Base-by-base conservation (phyloP, 352 stramenopile genomes). In the Pythium monospermum region DNA sequence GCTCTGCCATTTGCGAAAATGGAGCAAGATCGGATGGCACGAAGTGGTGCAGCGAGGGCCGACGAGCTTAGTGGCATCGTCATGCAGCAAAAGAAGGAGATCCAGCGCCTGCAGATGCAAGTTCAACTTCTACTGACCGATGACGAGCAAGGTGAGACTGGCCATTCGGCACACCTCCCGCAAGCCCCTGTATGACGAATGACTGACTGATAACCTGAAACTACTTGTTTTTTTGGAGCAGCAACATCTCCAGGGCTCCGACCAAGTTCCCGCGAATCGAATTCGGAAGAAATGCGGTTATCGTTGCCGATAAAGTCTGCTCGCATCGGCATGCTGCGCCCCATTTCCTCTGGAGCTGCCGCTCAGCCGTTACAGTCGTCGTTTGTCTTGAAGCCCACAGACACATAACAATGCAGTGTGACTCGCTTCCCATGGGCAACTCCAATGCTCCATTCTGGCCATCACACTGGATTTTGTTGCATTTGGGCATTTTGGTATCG, bases 21-120 rank as follows among this genome's bases (percentile, higher is more conserved):
- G 2, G 71, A 87, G 40, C 62, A 67, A 28, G 68, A 79, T 41
- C 57, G 66, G 18, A 42, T 65, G 26, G 59, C 59, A 49, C 49
- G 64, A 30, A 54, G 60, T 0, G 56, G 57, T 4, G 44, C 61
- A 10, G 32, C 49, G 2, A 73, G 69, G 25, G 41, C 54, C 12
- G 66, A 83, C 28, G 74, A 88, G 25, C 61, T 88, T 19, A 56
- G 62, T 3, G 50, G 49, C 3, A 53, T 79, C 1, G 59, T 89
- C 2, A 66, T 81, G 5, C 68, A 68, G n/a, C 81, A 89, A 45
- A 81, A 73, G 46, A 68, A 63, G 11, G 78, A 91, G 33, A 89
- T 89, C 49, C 68, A 86, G 41, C 76, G 74, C 0, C 53, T 91
- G 4, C 76, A 90, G 42, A 72, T 33, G 6, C 76, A 87, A 59